These are phyloP conservation scores for Rosa persica DNA, from an alignment of 306 rosid species.

Conservation along the genomic window DNA sequence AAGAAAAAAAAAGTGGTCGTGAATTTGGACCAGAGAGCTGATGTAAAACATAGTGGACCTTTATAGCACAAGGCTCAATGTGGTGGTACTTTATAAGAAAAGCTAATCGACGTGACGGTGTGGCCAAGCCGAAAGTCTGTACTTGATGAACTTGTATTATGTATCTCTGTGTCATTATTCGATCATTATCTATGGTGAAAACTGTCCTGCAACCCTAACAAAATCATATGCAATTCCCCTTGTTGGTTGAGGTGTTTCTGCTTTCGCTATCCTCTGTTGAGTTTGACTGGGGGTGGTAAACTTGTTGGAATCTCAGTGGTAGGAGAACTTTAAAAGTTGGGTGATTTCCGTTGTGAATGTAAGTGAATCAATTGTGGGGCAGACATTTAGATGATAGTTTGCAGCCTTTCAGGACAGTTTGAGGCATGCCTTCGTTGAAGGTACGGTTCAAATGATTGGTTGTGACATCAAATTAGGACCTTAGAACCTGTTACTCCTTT, in stretches of 20 bases:
- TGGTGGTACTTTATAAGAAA: not conserved
- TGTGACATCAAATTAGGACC: not conserved
- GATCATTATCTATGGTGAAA: not conserved
- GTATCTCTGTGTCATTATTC: not conserved
- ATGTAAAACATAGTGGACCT: not conserved
- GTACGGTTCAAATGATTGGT: not conserved
- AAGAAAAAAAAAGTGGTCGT: not conserved
- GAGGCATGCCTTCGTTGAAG: not conserved
- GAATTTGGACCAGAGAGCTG: not conserved
- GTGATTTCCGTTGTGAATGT: not conserved
- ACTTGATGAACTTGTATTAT: not conserved
- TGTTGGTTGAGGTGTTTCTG: not conserved
- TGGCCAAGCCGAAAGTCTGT: not conserved
- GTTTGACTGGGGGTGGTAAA: not conserved
- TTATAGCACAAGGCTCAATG: not conserved
- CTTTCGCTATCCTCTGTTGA: not conserved
- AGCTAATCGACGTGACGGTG: not conserved
- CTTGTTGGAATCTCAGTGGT: not conserved
- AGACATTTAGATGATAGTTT: not conserved
- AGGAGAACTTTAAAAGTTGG: not conserved
- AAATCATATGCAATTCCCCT: not conserved
- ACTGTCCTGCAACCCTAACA: not conserved
- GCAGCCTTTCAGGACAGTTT: not conserved
- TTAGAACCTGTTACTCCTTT: not conserved
- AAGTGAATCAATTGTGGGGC: not conserved